A percentile compares a stretch with the other conserved stretches of the same genome.
Evolutionary conservation across 768 basidiomycete species (phyloP).

Genomic region (Amanita polypyramis): DNA sequence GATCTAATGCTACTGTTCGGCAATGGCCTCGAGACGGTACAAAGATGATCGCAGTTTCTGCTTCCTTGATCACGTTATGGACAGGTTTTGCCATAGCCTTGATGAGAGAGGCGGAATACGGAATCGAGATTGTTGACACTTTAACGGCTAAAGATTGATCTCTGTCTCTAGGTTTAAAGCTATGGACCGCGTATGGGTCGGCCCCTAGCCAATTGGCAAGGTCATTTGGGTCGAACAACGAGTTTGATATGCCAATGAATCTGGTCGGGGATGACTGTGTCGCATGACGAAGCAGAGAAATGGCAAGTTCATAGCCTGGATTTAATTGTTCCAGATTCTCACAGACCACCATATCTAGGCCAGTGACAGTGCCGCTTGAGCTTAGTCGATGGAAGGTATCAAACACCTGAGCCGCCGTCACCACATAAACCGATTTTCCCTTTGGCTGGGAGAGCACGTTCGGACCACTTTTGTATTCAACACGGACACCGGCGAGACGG

Average conservation of each 20-base stretch:
- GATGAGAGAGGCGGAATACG: slow-evolving; percentile 78
- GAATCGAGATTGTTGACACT: slow-evolving; percentile 72
- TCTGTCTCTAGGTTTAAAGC: slow-evolving; percentile 75
- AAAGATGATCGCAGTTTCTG: slow-evolving; percentile 64
- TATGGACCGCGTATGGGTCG: slow-evolving; percentile 48
- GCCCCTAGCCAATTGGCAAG: slow-evolving; percentile 80
- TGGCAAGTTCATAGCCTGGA: slow-evolving; percentile 66
- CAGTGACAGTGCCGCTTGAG: slow-evolving; percentile 18
- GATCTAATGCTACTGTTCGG: slow-evolving; percentile 59
- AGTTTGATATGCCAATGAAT: slow-evolving; percentile 66
- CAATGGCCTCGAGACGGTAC: slow-evolving; percentile 82
- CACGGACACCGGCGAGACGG: slow-evolving; percentile 26
- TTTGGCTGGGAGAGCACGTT: slow-evolving; percentile 25
- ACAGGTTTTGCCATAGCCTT: slow-evolving; percentile 90
- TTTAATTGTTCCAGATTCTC: slow-evolving; percentile 84
- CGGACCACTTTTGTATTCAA: slow-evolving; percentile 24
- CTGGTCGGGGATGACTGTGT: slow-evolving; percentile 56
- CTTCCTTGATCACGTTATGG: slow-evolving; percentile 57
- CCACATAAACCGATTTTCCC: slow-evolving; percentile 41
- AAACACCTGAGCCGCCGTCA: slow-evolving; percentile 45
- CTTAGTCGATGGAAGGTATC: slow-evolving; percentile 25
- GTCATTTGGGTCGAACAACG: slow-evolving; percentile 72
- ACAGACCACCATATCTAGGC: slow-evolving; percentile 61
- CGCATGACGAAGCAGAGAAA: slow-evolving; percentile 62
- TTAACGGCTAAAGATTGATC: slow-evolving; percentile 65